Percentiles rank a stretch among this genome's conserved stretches.
These are phyloP conservation scores for Amanita phalloides DNA, from an alignment of 768 basidiomycete genomes.

Conservation along the genomic window DNA sequence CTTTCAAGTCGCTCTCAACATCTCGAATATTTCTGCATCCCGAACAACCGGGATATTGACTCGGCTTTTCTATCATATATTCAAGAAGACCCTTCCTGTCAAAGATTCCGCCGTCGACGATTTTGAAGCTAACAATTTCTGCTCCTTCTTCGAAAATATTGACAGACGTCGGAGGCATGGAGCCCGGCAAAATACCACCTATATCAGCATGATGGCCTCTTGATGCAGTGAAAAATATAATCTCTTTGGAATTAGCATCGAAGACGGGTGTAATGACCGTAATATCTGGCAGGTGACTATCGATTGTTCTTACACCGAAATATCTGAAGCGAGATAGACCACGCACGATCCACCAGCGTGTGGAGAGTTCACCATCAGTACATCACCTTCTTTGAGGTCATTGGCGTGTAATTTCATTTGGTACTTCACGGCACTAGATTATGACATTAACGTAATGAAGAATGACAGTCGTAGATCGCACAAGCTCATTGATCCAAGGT, in stretches of 20 bases:
- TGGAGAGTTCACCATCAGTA: constrained; percentile 88
- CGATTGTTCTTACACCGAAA: neutral
- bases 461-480: constrained; percentile 25
- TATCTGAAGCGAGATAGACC: constrained; percentile 3
- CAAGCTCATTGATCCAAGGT: constrained; percentile 88
- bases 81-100: constrained; percentile 65
- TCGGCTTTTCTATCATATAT: constrained; percentile 76
- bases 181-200: constrained; percentile 85
- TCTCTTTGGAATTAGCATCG: constrained; percentile 46
- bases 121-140: constrained; percentile 83
- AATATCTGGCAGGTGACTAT: constrained; percentile 56
- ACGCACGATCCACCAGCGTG: constrained; percentile 81
- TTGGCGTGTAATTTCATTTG: constrained; percentile 73
- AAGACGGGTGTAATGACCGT: constrained; percentile 95
- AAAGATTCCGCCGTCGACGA: constrained; percentile 76
- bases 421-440: constrained; percentile 68
- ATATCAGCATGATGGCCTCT: constrained; percentile 93
- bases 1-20: constrained; percentile 88
- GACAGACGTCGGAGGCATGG: constrained; percentile 91
- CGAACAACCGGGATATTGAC: constrained; percentile 73
- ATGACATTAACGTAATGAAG: neutral
- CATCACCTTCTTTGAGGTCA: constrained; percentile 79
- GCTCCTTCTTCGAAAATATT: constrained; percentile 94
- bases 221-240: constrained; percentile 90
- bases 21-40: constrained; percentile 82